Conservation (phyloP, 148 eudicot species). For the Vaccinium vitisidaea region DNA sequence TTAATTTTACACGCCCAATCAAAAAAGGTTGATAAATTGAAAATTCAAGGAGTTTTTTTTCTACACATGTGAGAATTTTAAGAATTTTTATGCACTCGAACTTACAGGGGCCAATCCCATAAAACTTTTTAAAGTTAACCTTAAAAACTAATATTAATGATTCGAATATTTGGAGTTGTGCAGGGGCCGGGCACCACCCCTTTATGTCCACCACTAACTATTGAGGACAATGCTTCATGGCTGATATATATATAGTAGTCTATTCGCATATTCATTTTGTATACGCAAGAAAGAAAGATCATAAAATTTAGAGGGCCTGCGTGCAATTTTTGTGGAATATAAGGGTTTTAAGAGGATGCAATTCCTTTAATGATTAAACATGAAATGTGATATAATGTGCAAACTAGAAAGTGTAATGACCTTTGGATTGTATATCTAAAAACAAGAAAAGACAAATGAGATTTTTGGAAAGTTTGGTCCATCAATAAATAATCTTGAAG, state of each 20-base stretch:
- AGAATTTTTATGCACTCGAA: too few relatives aligned
- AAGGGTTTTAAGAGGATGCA: background rate
- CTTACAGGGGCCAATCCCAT: too few relatives aligned
- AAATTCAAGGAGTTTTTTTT: too few relatives aligned
- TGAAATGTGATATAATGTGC: background rate
- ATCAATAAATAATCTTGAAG: background rate
- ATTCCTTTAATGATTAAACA: background rate
- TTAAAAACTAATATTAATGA: too few relatives aligned
- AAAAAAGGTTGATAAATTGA: too few relatives aligned
- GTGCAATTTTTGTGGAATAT: background rate
- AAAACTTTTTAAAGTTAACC: too few relatives aligned
- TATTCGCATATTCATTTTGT: background rate
- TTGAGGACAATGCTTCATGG: background rate
- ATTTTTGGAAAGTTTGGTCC: background rate
- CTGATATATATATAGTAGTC: background rate
- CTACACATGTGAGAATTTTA: too few relatives aligned
- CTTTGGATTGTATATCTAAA: background rate
- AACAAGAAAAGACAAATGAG: background rate
- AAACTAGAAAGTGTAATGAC: background rate
- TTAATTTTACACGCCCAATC: too few relatives aligned
- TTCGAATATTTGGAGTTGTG: too few relatives aligned
- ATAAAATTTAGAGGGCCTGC: background rate
- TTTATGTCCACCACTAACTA: too few relatives aligned
- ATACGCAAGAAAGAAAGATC: background rate
- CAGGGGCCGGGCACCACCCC: too few relatives aligned